Evolutionary conservation across 768 basidiomycete genomes (phyloP), one percentile per base, ranked within the genome.

Genomic region (Crepidotus variabilis): DNA sequence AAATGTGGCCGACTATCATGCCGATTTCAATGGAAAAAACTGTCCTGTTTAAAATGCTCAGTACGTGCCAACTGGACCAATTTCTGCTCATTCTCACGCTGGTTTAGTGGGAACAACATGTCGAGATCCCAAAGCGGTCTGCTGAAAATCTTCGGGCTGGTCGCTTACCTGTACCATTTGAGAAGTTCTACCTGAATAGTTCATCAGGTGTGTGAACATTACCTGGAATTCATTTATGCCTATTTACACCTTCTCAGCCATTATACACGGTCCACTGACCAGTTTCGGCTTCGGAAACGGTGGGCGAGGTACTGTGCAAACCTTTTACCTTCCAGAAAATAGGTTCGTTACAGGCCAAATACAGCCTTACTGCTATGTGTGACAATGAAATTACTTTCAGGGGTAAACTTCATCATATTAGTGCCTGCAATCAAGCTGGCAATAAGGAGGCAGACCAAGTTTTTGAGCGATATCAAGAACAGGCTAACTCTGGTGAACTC

Each of bases 21-120:
- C 72, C 80, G 90, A 61, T 84, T 67, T 52, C 86, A 85, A 68
- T 91, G 89, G 90, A 81, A 88, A 64, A 64, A 78, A 50, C 90
- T 88, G 82, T 80, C 88, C 66, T 93, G 90, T 63, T 68, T 74
- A 32, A 63, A 75, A 55, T 92, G 89, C 65, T 62, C 73, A 16
- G 90, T 89, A 68, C 39, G 64, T 59, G 33, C 21, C 11, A 32
- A 18, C 54, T 20, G 48, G 51, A 33, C 39, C 54, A 6, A 59
- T 21, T 2, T 39, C 43, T 18, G 32, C 16, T 18, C 20, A 36
- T n/a, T 1, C n/a, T 21, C 6, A 45, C 45, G 4, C 8, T 28
- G 16, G 10, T 32, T 32, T 48, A 65, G 64, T 47, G 55, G 43
- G 43, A 14, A n/a, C 33, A 57, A 39, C 36, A 56, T 16, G 47